Evolutionary conservation across 345 rosid species (phyloP).

Genomic region (Rhodomyrtus tomentosa): DNA sequence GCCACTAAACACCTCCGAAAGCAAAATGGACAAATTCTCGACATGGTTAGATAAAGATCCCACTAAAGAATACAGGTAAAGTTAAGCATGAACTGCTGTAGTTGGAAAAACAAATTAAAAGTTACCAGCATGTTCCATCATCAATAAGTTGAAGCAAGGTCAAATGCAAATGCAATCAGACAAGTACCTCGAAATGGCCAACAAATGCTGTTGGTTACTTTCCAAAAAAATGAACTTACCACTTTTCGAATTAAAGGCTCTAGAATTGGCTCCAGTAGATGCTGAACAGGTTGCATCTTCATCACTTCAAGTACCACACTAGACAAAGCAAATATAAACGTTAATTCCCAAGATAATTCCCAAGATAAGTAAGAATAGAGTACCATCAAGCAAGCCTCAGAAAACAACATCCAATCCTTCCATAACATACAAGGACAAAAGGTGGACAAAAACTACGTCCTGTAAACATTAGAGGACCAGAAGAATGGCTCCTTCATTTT

Average conservation of each 20-base stretch:
- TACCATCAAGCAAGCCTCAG: neutral
- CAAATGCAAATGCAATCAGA: neutral
- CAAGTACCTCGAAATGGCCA: neutral
- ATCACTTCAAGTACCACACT: conserved; percentile 95
- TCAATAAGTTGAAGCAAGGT: neutral
- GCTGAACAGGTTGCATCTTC: conserved; percentile 59
- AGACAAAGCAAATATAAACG: neutral
- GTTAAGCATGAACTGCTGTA: neutral
- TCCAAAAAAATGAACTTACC: conserved; percentile 32
- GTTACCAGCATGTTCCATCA: neutral
- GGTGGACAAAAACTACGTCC: neutral
- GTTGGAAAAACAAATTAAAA: neutral
- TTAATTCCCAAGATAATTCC: neutral
- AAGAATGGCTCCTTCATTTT: neutral
- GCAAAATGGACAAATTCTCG: neutral
- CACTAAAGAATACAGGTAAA: neutral
- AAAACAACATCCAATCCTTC: neutral
- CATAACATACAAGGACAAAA: neutral
- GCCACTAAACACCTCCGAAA: neutral
- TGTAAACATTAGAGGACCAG: neutral
- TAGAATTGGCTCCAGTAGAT: conserved; percentile 69
- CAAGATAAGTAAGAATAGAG: neutral
- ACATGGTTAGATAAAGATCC: neutral
- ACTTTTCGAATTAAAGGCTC: conserved; percentile 95
- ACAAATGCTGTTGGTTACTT: neutral